Percentiles rank a stretch among this genome's conserved stretches.
These are phyloP conservation scores for Lachancea sp. DNA, from an alignment of 805 yeast genomes.

Conservation along the genomic window DNA sequence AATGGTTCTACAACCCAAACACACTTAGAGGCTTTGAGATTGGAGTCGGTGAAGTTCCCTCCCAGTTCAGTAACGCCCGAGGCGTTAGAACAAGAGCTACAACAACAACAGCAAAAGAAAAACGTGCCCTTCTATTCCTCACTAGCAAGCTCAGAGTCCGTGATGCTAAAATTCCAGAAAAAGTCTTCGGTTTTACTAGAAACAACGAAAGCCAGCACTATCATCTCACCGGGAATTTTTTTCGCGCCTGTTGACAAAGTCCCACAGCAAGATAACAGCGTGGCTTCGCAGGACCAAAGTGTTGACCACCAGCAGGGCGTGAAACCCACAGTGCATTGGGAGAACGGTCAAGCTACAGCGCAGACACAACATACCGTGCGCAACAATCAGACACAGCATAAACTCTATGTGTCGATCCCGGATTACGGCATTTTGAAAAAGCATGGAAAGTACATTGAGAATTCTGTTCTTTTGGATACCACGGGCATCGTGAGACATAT, in stretches of 20 bases:
- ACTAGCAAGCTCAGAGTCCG: conserved; percentile 27
- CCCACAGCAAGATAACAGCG: conserved; percentile 17
- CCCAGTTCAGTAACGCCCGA: conserved; percentile 39
- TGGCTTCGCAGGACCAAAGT: background rate
- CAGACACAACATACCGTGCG: conserved; percentile 1
- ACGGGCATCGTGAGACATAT: conserved; percentile 65
- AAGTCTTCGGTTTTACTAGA: conserved; percentile 49
- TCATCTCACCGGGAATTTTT: conserved; percentile 83
- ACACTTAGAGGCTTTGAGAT: conserved; percentile 36
- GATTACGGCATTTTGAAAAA: conserved; percentile 81
- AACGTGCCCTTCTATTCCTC: conserved; percentile 25
- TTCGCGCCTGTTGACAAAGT: conserved; percentile 50
- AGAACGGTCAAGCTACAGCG: background rate
- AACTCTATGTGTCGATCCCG: conserved; percentile 67
- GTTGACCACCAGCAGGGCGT: conserved; percentile 12
- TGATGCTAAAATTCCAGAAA: conserved; percentile 44
- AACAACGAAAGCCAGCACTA: conserved; percentile 50
- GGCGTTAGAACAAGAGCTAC: conserved; percentile 28
- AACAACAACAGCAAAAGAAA: conserved; percentile 37
- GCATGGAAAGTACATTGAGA: conserved; percentile 66
- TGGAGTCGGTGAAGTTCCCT: conserved; percentile 55
- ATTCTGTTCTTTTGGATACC: conserved; percentile 65
- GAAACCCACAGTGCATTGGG: conserved; percentile 24
- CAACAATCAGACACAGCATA: conserved; percentile 25
- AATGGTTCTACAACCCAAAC: conserved; percentile 36